Conservation (phyloP, 2,329 filamentous ascomycete species). For the Cercospora berteroae region DNA sequence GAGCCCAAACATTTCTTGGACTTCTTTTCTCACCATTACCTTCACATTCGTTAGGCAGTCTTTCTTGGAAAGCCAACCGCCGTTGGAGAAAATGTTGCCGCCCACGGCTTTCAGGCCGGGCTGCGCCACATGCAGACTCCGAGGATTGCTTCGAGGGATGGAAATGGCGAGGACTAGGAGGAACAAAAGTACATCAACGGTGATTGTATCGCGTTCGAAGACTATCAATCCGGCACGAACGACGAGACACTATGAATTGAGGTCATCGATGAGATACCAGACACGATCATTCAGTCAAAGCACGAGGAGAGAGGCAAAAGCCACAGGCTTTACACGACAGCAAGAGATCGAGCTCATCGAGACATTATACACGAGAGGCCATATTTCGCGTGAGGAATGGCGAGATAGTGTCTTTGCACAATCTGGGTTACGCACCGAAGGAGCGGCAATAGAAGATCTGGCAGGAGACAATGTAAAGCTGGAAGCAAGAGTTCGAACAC, state of each 20-base stretch:
- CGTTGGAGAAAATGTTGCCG: not conserved
- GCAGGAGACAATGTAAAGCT: slow-evolving; percentile 8
- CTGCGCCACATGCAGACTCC: slow-evolving; percentile 19
- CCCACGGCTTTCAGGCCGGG: not conserved
- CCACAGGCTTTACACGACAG: slow-evolving; percentile 15
- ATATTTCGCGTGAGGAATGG: slow-evolving; percentile 25
- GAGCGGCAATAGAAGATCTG: slow-evolving; percentile 1
- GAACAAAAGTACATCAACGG: not conserved
- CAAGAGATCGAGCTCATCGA: slow-evolving; percentile 24
- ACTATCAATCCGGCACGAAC: not conserved
- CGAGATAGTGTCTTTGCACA: slow-evolving; percentile 21
- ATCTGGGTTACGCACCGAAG: slow-evolving; percentile 16
- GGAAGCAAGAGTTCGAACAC: slow-evolving; percentile 17
- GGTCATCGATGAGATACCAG: not conserved
- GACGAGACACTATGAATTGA: not conserved
- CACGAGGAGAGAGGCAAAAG: not conserved
- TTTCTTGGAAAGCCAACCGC: too few species aligned
- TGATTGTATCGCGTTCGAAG: not conserved
- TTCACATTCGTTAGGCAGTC: not conserved
- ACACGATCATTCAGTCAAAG: not conserved
- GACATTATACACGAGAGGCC: slow-evolving; percentile 20
- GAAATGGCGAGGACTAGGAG: slow-evolving; percentile 13
- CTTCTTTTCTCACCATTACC: not conserved
- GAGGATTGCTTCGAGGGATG: slow-evolving; percentile 16
- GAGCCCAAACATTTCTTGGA: not conserved